Percentiles rank a stretch among this genome's conserved stretches.
These are phyloP conservation scores for Sisymbrium irio DNA, from an alignment of 345 rosid species.

Conservation along the genomic window DNA sequence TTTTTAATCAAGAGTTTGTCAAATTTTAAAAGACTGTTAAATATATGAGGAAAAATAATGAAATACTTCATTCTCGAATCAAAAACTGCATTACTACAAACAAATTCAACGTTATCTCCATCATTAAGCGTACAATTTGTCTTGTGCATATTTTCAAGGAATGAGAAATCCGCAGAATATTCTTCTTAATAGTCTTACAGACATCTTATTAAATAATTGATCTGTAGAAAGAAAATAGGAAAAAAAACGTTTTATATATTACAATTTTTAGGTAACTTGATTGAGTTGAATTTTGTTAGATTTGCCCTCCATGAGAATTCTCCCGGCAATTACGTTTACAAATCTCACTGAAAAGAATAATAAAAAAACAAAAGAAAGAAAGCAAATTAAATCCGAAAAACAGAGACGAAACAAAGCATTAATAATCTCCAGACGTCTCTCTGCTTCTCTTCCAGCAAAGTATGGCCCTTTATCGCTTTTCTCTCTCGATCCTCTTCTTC, in stretches of 20 bases:
- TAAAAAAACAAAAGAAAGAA: background rate
- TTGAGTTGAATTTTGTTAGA: background rate
- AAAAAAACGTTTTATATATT: too few relatives aligned
- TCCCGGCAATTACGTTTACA: background rate
- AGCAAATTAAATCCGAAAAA: slow-evolving; percentile 1
- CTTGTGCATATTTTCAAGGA: background rate
- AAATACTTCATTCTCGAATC: background rate
- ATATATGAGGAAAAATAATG: too few relatives aligned
- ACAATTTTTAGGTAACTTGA: background rate
- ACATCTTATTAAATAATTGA: too few relatives aligned
- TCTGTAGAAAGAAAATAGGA: too few relatives aligned
- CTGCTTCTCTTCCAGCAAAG: background rate
- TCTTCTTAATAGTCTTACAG: background rate
- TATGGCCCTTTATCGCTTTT: slow-evolving; percentile 28
- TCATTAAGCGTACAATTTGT: background rate
- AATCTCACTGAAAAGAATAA: background rate
- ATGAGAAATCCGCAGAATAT: background rate
- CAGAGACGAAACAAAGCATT: background rate
- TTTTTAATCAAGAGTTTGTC: too few relatives aligned
- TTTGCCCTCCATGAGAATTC: background rate
- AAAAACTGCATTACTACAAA: background rate
- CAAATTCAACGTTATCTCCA: background rate
- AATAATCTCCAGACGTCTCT: background rate
- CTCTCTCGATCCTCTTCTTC: slow-evolving; percentile 29
- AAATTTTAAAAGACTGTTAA: background rate